Evolutionary conservation across 495 filamentous ascomycete genomes (phyloP).

Genomic region (Endocarpon pusillum): DNA sequence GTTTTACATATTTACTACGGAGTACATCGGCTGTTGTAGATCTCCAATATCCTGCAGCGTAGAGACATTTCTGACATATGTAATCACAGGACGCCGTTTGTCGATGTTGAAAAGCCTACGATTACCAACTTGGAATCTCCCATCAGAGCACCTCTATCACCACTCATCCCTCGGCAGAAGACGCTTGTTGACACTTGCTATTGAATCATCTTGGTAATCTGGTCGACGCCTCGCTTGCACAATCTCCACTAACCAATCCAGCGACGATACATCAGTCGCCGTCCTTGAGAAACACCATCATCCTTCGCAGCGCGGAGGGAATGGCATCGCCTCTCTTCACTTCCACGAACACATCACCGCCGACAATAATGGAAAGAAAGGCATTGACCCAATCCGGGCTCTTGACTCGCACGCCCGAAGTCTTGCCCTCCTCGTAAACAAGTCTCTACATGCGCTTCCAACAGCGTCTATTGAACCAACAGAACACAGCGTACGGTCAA

Average conservation of each 20-base stretch:
- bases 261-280: constrained; percentile 89
- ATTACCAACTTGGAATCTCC: no score
- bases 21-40: no score
- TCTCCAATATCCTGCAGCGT: no score
- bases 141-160: no score
- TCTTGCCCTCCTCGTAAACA: constrained; percentile 45
- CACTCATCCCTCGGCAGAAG: no score
- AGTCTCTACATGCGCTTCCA: constrained; percentile 42
- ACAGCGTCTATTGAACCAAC: constrained; percentile 3
- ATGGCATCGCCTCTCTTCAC: constrained; percentile 35
- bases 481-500: constrained; percentile 6
- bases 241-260: constrained; percentile 12
- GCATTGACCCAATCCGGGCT: constrained; percentile 62
- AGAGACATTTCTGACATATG: no score
- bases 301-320: not conserved
- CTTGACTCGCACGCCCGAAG: constrained; percentile 54
- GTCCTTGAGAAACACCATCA: constrained; percentile 44
- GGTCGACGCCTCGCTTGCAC: constrained; percentile 2
- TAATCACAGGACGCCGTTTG: no score
- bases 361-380: constrained; percentile 49
- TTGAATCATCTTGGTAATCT: constrained; percentile 73
- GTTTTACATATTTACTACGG: no score
- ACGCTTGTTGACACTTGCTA: constrained; percentile 70
- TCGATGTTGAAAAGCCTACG: no score
- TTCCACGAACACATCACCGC: constrained; percentile 74